Percentiles rank a stretch among this genome's conserved stretches.
Conservation (phyloP, 441 rosid genomes). For the Erodium trifolium region DNA sequence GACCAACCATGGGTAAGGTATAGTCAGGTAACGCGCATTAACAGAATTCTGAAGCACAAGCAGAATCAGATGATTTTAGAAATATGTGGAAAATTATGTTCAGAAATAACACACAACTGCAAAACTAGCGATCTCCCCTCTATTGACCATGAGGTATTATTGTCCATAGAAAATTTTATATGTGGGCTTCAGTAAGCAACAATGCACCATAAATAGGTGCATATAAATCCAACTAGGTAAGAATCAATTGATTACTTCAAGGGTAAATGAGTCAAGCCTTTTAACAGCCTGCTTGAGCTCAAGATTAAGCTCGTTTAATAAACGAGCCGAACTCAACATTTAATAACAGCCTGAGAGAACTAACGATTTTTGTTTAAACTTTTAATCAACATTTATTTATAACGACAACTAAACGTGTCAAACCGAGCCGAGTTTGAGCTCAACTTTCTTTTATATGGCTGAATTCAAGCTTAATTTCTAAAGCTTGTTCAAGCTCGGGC, state of each 20-base stretch:
- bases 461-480: neutral
- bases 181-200: neutral
- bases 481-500: neutral
- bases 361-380: neutral
- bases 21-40: slow-evolving; percentile 77
- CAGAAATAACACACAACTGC: neutral
- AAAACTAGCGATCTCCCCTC: neutral
- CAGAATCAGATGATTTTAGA: neutral
- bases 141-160: neutral
- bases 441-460: neutral
- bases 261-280: neutral
- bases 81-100: neutral
- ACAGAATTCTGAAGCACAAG: slow-evolving; percentile 78
- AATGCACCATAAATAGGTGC: neutral
- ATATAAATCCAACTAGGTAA: neutral
- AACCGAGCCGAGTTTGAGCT: neutral
- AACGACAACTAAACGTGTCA: neutral
- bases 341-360: no score
- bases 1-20: slow-evolving; percentile 95
- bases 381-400: neutral
- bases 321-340: neutral
- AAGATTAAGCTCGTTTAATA: no score
- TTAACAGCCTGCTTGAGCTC: neutral
- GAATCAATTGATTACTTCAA: neutral
- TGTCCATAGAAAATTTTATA: neutral